Evolutionary conservation across 345 rosid species (phyloP).

Genomic region (Gossypium stocksii): DNA sequence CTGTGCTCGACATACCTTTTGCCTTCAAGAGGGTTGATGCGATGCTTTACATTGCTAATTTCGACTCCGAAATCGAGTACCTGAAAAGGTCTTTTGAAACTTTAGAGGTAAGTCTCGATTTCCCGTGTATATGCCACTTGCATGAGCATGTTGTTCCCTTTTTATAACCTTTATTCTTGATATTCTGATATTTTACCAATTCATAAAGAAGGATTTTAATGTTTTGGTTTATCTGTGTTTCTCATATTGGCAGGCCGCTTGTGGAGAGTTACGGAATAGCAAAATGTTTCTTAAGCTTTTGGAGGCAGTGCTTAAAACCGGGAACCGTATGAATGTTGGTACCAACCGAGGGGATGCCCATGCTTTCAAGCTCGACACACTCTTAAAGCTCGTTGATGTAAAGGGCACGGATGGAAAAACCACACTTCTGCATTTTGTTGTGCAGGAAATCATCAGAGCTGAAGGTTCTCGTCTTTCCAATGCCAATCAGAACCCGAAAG

Average conservation of each 20-base stretch:
- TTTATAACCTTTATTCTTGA: too few relatives aligned
- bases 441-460: constrained; percentile 75
- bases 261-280: constrained; percentile 71
- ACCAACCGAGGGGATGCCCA: constrained; percentile 89
- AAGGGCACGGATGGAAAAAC: constrained; percentile 93
- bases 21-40: constrained; percentile 94
- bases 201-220: not conserved
- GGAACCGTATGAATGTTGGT: constrained; percentile 91
- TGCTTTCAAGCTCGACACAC: constrained; percentile 95
- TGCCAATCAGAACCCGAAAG: constrained; percentile 24
- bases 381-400: constrained; percentile 80
- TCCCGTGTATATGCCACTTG: not conserved
- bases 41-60: constrained; percentile 81
- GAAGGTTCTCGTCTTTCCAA: constrained; percentile 65
- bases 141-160: too few relatives aligned
- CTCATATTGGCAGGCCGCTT: constrained; percentile 51
- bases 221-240: not conserved
- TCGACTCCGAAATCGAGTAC: constrained; percentile 81
- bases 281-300: constrained; percentile 82
- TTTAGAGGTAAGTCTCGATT: constrained; percentile 46
- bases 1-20: constrained; percentile 70
- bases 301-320: constrained; percentile 90
- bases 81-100: constrained; percentile 71
- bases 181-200: too few relatives aligned
- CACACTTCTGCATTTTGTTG: constrained; percentile 84